Percentiles rank a stretch among this genome's conserved stretches.
phyloP scores from a whole-genome alignment of 305 asterid species.

The Rubia peregrina region DNA sequence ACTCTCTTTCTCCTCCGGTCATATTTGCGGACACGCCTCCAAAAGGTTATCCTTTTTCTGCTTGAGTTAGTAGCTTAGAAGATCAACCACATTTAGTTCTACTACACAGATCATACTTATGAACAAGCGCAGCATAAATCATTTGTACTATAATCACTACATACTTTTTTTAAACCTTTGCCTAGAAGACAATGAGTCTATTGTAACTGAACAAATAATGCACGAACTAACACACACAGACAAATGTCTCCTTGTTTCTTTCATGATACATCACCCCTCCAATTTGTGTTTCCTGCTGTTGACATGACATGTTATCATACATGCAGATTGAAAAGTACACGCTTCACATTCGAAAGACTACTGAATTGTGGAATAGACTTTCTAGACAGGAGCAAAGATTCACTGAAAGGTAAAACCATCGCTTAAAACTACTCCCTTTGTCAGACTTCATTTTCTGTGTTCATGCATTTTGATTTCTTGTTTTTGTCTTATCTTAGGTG shows the following conservation, averaged over 20 bases:
- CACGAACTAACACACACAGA: not conserved
- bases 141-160: not conserved
- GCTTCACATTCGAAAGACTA: slow-evolving; percentile 56
- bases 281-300: not conserved
- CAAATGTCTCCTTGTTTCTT: not conserved
- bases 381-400: slow-evolving; percentile 65
- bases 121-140: not conserved
- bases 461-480: slow-evolving; percentile 4
- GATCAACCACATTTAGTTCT: not conserved
- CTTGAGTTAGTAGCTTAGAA: not conserved
- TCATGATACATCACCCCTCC: not conserved
- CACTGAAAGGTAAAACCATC: slow-evolving; percentile 41
- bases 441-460: not conserved
- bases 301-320: not conserved
- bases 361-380: slow-evolving; percentile 53
- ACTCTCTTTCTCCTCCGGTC: slow-evolving; percentile 76
- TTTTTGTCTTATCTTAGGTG: slow-evolving; percentile 38
- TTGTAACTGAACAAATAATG: not conserved
- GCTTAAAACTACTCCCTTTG: slow-evolving; percentile 2
- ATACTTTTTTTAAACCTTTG: not conserved
- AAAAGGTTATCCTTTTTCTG: slow-evolving; percentile 42
- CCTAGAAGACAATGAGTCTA: not conserved
- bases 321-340: slow-evolving; percentile 66
- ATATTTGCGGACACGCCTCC: slow-evolving; percentile 79
- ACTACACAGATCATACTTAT: not conserved